A percentile compares a stretch with the other conserved stretches of the same genome.
Conservation (phyloP, 208 protist genomes). For the Plasmodiophora brassicae region DNA sequence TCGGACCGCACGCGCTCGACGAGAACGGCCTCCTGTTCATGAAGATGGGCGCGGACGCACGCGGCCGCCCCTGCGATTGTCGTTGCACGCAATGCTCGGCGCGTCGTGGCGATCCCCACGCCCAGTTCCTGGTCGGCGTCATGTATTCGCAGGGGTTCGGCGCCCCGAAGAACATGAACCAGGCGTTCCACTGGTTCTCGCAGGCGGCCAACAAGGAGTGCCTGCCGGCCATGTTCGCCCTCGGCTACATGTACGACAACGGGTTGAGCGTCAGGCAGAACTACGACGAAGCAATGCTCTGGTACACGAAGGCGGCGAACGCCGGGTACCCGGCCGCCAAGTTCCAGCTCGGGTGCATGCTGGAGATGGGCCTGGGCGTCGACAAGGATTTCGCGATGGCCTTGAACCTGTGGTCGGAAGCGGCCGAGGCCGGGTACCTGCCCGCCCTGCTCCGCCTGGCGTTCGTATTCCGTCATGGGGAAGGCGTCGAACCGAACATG, state of each 20-base stretch:
- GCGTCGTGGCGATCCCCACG: not conserved
- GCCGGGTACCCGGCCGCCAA: slow-evolving; percentile 9
- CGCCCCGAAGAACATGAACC: slow-evolving; percentile 16
- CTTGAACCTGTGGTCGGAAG: not conserved
- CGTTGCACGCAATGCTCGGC: not conserved
- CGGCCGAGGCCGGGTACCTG: not conserved
- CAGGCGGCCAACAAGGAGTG: slow-evolving; percentile 26
- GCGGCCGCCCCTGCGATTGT: not conserved
- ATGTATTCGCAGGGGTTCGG: slow-evolving; percentile 28
- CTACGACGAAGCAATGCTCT: slow-evolving; percentile 31
- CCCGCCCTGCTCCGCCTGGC: not conserved
- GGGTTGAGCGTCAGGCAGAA: not conserved
- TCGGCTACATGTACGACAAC: slow-evolving; percentile 28
- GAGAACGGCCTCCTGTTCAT: not conserved
- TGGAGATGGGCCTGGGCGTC: not conserved
- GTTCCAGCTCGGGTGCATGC: slow-evolving; percentile 1
- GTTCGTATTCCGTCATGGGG: slow-evolving; percentile 14
- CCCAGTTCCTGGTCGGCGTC: slow-evolving; percentile 29
- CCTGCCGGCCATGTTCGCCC: slow-evolving; percentile 12
- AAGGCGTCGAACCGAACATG: slow-evolving; percentile 36
- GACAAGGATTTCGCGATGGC: not conserved
- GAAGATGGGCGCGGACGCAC: not conserved
- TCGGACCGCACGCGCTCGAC: not conserved
- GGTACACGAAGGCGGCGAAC: slow-evolving; percentile 7
- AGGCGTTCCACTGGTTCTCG: slow-evolving; percentile 16